phyloP scores from a whole-genome alignment of 2,329 filamentous ascomycete genomes.

The Paecilomyces niveus region DNA sequence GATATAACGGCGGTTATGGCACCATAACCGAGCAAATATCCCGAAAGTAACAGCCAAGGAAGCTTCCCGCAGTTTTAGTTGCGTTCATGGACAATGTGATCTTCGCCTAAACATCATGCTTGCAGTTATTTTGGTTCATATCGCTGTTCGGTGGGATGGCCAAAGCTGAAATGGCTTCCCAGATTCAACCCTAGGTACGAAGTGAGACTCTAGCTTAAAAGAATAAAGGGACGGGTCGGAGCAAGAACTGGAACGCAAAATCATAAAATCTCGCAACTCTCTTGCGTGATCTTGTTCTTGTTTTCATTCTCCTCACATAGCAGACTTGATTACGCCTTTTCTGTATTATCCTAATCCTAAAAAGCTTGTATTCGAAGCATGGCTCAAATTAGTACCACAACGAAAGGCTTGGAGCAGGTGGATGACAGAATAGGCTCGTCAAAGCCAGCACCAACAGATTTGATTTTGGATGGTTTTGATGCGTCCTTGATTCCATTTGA shows the following conservation, averaged over 20 bases:
- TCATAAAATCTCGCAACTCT: neutral
- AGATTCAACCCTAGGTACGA: no score
- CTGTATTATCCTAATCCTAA: neutral
- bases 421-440: neutral
- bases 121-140: neutral
- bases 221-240: neutral
- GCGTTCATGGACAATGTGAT: neutral
- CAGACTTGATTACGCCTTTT: neutral
- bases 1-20: neutral
- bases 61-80: neutral
- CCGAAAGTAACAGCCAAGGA: neutral
- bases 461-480: neutral
- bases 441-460: neutral
- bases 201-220: no score
- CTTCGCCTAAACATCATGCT: neutral
- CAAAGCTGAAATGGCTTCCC: neutral
- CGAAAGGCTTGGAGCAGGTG: neutral
- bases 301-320: neutral
- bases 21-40: neutral
- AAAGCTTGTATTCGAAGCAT: neutral
- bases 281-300: neutral
- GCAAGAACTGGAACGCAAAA: neutral
- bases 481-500: neutral
- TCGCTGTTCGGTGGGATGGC: neutral
- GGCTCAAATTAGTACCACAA: neutral